phyloP scores from a whole-genome alignment of 345 rosid species.

The Triadica sebifera region DNA sequence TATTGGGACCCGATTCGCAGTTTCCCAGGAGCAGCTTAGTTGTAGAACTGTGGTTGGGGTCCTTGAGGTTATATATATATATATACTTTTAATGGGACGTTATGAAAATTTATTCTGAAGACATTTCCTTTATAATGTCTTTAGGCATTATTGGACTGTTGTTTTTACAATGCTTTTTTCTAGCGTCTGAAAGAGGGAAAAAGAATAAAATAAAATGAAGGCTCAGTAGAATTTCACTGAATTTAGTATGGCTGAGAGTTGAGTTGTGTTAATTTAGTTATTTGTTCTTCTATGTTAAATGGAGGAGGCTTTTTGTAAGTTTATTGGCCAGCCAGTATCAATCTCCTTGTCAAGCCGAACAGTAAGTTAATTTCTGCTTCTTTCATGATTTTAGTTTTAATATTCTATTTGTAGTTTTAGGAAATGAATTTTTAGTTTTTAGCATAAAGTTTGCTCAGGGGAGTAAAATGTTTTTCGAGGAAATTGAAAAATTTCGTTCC shows the following conservation, averaged over 20 bases:
- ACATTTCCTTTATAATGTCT: not conserved
- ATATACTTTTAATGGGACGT: not conserved
- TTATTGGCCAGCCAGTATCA: conserved; percentile 83
- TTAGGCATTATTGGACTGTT: not conserved
- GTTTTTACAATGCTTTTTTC: no score
- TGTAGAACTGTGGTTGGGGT: conserved; percentile 77
- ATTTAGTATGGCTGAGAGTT: not conserved
- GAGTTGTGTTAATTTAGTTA: not conserved
- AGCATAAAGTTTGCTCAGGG: no score
- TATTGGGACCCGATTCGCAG: conserved; percentile 79
- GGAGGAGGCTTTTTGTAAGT: conserved; percentile 82
- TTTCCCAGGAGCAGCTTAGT: conserved; percentile 74
- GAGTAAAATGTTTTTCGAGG: no score
- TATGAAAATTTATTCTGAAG: not conserved
- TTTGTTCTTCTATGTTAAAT: conserved; percentile 4
- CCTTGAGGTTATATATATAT: conserved; percentile 82
- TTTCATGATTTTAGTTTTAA: conserved; percentile 5
- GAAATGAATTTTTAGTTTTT: no score
- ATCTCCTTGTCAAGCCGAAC: conserved; percentile 80
- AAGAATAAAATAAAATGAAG: no score
- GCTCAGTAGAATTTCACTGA: no score
- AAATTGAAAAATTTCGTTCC: no score
- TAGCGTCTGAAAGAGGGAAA: no score
- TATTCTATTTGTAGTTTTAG: no score
- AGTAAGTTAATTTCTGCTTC: conserved; percentile 43